phyloP scores from a whole-genome alignment of 2,329 filamentous ascomycete genomes.

The Capronia coronata region DNA sequence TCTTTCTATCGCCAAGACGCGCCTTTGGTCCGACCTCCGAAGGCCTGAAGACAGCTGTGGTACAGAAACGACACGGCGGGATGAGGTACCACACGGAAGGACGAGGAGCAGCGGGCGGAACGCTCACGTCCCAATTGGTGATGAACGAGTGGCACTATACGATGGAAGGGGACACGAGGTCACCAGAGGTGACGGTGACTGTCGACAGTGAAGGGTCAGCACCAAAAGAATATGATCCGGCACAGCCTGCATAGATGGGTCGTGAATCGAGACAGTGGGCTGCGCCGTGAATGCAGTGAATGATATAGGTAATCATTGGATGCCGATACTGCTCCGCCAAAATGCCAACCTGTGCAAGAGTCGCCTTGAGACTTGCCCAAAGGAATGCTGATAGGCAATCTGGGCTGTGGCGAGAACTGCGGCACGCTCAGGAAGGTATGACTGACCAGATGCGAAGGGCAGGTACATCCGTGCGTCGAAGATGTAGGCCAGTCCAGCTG shows the following conservation, averaged over 20 bases:
- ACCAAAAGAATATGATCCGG: not conserved
- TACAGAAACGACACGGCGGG: not conserved
- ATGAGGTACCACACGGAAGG: not conserved
- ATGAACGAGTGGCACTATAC: not conserved
- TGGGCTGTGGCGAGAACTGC: too few relatives aligned
- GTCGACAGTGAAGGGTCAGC: not conserved
- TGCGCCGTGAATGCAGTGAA: slow-evolving; percentile 11
- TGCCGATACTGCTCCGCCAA: slow-evolving; percentile 5
- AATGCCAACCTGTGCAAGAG: not conserved
- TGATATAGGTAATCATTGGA: slow-evolving; percentile 12
- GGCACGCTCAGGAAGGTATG: not conserved
- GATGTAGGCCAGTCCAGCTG: not conserved
- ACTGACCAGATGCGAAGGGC: not conserved
- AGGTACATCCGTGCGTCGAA: not conserved
- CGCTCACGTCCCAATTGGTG: not conserved
- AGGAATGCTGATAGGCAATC: too few relatives aligned
- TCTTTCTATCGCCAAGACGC: not conserved
- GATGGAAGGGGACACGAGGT: not conserved
- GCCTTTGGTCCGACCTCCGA: not conserved
- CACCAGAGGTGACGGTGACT: not conserved
- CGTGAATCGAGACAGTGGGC: not conserved
- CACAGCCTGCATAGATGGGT: not conserved
- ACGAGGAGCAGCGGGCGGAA: not conserved
- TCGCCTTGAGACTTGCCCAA: too few relatives aligned
- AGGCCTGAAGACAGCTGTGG: not conserved